phyloP scores from a whole-genome alignment of 371 early-diverging fungal genomes.

The Circinella minor region DNA sequence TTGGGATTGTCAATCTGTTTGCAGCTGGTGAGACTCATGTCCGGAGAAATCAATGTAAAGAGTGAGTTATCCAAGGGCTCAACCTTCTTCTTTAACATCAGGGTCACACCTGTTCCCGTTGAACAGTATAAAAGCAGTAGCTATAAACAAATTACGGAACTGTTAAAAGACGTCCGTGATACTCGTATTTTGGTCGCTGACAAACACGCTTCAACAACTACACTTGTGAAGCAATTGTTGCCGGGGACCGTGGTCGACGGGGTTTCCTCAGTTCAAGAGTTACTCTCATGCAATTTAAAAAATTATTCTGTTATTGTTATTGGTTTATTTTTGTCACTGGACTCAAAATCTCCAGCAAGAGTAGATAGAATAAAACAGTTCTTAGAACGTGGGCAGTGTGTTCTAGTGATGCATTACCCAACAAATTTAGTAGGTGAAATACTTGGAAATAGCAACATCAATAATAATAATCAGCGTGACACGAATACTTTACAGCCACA shows the following conservation, averaged over 20 bases:
- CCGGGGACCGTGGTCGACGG: conserved; percentile 33
- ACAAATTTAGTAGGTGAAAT: conserved; percentile 17
- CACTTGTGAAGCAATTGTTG: conserved; percentile 37
- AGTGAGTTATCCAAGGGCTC: conserved; percentile 59
- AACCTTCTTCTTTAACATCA: conserved; percentile 55
- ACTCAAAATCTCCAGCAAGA: conserved; percentile 21
- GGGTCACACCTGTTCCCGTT: conserved; percentile 31
- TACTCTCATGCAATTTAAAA: conserved; percentile 5
- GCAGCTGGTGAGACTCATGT: conserved; percentile 59
- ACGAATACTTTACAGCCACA: background rate
- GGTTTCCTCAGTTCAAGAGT: conserved; percentile 21
- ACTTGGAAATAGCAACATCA: background rate
- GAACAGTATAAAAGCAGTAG: conserved; percentile 31
- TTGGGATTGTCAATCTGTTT: conserved; percentile 64
- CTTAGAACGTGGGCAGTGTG: conserved; percentile 17
- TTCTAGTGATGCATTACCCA: conserved; percentile 48
- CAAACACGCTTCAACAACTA: conserved; percentile 29
- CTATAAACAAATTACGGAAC: background rate
- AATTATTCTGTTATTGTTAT: conserved; percentile 42
- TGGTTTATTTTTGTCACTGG: conserved; percentile 26
- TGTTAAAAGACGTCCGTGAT: conserved; percentile 24
- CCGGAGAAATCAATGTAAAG: conserved; percentile 57
- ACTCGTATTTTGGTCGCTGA: conserved; percentile 41
- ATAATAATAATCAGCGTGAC: background rate
- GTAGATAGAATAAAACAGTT: conserved; percentile 25